Base-by-base conservation (phyloP, 768 basidiomycete genomes). In the Tephrocybe sp. region DNA sequence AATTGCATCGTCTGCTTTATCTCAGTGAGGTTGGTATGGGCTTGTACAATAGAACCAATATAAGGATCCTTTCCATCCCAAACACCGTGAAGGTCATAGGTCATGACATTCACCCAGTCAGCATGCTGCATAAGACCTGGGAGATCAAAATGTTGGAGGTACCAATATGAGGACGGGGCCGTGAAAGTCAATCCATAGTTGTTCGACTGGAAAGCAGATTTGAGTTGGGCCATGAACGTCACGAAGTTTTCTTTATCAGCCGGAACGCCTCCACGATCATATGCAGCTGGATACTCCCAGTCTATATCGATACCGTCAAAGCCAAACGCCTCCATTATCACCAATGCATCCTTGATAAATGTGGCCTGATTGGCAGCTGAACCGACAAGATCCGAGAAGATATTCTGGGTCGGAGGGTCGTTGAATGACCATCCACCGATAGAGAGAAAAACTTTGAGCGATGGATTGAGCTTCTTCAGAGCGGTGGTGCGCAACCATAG, bases 11-110 rank as follows among this genome's bases (percentile, higher is more conserved):
- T 57, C 47, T 13, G 19, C 21, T 43, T 43, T 26, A 61, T 58
- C 39, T 61, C 60, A 9, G 58, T 50, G 21, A 61, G 47, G 44
- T 51, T 56, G 12, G 60, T 61, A 37, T 61, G 60, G 7, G 60
- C 45, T 5, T 36, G 42, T 13, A 61, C n/a, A n/a, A n/a, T n/a
- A n/a, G 48, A 36, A 47, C 41, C 41, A 21, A 43, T 43, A 18
- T 21, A 43, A 27, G 41, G 41, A 30, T 43, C 41, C 13, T 25
- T 43, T 30, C 41, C 41, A 30, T 43, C 41, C 41, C 41, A 43
- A 18, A 30, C 28, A 6, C 41, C 41, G 18, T 43, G 41, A 2
- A 43, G 27, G 26, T 43, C 41, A 30, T 43, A 43, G 30, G 41
- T 30, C 41, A 43, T 43, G 41, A 43, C 41, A 43, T 43, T 43